phyloP scores from a whole-genome alignment of 192 early-diverging fungal genomes.

The Chytriomyces sp. region DNA sequence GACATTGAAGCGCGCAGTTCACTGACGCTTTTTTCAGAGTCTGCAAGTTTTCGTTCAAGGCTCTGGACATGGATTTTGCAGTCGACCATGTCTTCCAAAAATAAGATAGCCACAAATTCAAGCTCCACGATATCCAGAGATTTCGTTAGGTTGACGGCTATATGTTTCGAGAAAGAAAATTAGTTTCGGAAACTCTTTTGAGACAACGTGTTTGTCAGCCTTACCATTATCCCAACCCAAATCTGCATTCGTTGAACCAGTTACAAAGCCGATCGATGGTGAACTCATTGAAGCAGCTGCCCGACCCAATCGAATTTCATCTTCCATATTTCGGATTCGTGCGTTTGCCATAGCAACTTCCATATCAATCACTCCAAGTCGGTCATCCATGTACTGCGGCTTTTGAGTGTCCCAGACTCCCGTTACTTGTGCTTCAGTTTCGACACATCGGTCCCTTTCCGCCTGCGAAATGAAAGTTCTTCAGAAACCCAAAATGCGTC shows the following conservation, averaged over 20 bases:
- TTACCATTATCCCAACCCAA: constrained; percentile 55
- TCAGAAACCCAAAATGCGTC: no score
- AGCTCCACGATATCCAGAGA: constrained; percentile 51
- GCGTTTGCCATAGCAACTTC: constrained; percentile 45
- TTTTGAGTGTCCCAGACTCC: constrained; percentile 43
- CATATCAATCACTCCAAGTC: constrained; percentile 48
- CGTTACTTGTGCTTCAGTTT: constrained; percentile 44
- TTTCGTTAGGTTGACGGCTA: constrained; percentile 46
- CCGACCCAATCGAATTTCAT: constrained; percentile 23
- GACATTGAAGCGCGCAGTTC: constrained; percentile 35
- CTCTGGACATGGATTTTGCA: constrained; percentile 34
- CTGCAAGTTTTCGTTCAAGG: constrained; percentile 29
- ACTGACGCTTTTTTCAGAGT: constrained; percentile 34
- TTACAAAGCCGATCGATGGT: no score
- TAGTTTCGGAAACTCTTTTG: not conserved
- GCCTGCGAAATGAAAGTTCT: not conserved
- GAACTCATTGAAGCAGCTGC: not conserved
- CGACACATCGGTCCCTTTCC: constrained; percentile 50
- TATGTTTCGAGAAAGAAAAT: not conserved
- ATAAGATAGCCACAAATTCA: constrained; percentile 42
- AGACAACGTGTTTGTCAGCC: not conserved
- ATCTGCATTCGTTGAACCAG: constrained; percentile 30
- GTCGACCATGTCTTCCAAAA: constrained; percentile 50
- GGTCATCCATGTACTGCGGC: constrained; percentile 60
- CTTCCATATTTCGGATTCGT: constrained; percentile 38